Evolutionary conservation across 106 monocot genomes (phyloP), one percentile per base, ranked within the genome.

Genomic region (Platanthera guangdongensis): DNA sequence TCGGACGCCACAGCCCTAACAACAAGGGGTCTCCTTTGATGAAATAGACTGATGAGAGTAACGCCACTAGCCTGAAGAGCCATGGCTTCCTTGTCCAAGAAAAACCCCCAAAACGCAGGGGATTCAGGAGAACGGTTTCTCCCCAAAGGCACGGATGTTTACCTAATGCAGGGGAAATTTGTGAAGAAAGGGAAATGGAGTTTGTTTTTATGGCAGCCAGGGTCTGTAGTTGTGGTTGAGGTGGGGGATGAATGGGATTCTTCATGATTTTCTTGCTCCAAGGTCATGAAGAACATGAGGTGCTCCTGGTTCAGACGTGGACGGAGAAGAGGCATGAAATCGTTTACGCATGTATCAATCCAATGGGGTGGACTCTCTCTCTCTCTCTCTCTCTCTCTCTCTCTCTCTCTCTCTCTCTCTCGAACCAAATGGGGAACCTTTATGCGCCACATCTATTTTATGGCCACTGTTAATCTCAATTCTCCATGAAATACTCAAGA

Each of bases 51-150:
- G 51, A 85, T 71, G 51, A 85, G 53, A 9, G 84, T 79, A 28
- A 79, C 79, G 53, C 80, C 75, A 65, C 78, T 75, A 50, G 87
- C 74, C 62, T 86, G 88, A 77, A 88, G 73, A 53, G 88, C 88
- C 92, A 88, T 88, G 51, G 70, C 68, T 51, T 51, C 51, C 78
- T 72, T 72, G 1, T 72, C 5, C 21, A 72, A 13, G 72, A 72
- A 50, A 72, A 72, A 50, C 22, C 16, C 3, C n/a, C 13, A 47
- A 51, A 19, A 48, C 47, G 47, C 70, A n/a, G 16, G n/a, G n/a
- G 70, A 70, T 70, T 47, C 70, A 48, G 47, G 16, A 3, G 47
- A 47, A 48, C 16, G 6, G 13, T 70, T 70, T 15, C 32, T 9
- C 11, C 11, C 12, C 18, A 65, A 32, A 65, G 9, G 32, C 15